Base-by-base conservation (phyloP, 371 early-diverging fungal genomes). In the Mucor piriformis region DNA sequence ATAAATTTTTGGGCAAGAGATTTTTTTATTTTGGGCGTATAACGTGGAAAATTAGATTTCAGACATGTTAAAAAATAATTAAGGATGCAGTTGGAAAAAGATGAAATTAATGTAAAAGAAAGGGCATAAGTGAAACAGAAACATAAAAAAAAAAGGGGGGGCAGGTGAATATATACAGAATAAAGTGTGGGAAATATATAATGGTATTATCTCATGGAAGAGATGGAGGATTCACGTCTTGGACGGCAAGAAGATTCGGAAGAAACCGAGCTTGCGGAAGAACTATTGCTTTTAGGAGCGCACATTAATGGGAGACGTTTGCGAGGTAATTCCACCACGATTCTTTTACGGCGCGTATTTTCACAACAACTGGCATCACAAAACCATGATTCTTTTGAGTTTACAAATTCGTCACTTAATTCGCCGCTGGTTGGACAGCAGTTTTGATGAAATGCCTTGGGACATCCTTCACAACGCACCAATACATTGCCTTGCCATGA, bases 401-500 rank as follows among this genome's bases (percentile, higher is more conserved):
- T 40, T 0, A 83, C 81, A 47, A 81, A 67, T 11, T 74, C 72
- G 55, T 83, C 83, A 37, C 74, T 64, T n/a, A 88, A 67, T 24
- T 75, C 71, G 27, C 64, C 69, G 13, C 76, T 66, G 53, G 77
- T 73, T 8, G 57, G 40, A 15, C 50, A 43, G 68, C 94, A 94
- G 24, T 80, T 59, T 66, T 91, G 88, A 66, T 93, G 94, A 66
- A 84, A 90, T 4, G 92, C 90, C 47, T 88, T 87, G 40, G 90
- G 92, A 61, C 95, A 95, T 15, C 94, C 95, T 65, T 92, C 91
- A 65, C 95, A 95, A 37, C 85, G 84, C 12, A 92, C 83, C 57
- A 95, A 76, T 10, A 83, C 70, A 61, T 91, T 90, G 25, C 82
- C 85, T 21, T 72, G 56, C 59, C 67, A 74, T 0, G 92, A 91